Percentiles rank a stretch among this genome's conserved stretches.
phyloP scores from a whole-genome alignment of 768 basidiomycete species.

The Hericium erinaceus region DNA sequence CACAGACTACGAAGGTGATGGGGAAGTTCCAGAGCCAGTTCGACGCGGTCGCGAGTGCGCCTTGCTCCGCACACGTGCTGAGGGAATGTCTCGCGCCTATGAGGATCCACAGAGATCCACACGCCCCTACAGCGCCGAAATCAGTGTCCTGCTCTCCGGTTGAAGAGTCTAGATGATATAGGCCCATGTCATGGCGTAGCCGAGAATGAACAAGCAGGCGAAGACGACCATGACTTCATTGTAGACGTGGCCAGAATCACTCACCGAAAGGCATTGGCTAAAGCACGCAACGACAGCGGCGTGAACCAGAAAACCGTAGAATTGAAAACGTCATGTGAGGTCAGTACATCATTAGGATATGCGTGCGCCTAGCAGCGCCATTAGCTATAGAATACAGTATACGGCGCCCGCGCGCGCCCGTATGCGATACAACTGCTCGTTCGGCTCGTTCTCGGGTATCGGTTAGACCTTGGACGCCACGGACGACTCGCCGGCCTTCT shows the following conservation, averaged over 20 bases:
- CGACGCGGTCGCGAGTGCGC: slow-evolving; percentile 50
- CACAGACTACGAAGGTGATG: slow-evolving; percentile 31
- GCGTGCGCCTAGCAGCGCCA: too few species aligned
- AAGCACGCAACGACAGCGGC: too few species aligned
- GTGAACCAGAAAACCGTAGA: too few species aligned
- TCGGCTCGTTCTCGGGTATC: too few species aligned
- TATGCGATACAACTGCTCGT: too few species aligned
- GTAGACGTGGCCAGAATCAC: too few species aligned
- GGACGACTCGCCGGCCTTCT: neutral
- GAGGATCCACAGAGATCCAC: slow-evolving; percentile 62
- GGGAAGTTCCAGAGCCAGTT: slow-evolving; percentile 70
- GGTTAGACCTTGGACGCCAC: neutral
- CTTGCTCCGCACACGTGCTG: slow-evolving; percentile 63
- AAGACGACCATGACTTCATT: slow-evolving; percentile 33
- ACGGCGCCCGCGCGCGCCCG: too few species aligned
- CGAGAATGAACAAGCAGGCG: slow-evolving; percentile 63
- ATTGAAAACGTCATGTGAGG: too few species aligned
- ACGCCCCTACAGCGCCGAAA: slow-evolving; percentile 29
- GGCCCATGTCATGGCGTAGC: slow-evolving; percentile 65
- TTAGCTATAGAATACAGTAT: too few species aligned
- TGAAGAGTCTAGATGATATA: slow-evolving; percentile 14
- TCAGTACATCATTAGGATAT: too few species aligned
- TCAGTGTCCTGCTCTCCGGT: neutral
- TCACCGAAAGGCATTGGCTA: too few species aligned
- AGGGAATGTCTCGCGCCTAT: slow-evolving; percentile 70